phyloP scores from a whole-genome alignment of 768 basidiomycete species.

The Pleurotus djamor region DNA sequence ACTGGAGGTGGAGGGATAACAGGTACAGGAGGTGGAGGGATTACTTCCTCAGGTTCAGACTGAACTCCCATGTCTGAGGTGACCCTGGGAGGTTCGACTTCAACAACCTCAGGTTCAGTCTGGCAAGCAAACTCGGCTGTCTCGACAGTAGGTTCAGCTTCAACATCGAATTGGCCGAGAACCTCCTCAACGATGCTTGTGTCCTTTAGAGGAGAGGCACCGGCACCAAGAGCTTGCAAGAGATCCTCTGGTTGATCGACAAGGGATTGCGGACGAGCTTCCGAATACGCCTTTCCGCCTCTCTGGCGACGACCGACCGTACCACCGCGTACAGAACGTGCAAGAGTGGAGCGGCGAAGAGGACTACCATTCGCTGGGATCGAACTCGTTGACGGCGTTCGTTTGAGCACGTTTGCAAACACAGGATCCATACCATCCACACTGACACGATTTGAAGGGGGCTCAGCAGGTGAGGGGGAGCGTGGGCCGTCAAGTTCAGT shows the following conservation, averaged over 20 bases:
- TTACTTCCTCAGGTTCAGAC: constrained; percentile 23
- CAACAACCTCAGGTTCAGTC: constrained; percentile 47
- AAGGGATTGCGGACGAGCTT: constrained; percentile 67
- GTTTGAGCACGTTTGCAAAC: constrained; percentile 77
- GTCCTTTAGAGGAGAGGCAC: constrained; percentile 40
- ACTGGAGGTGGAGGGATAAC: constrained; percentile 12
- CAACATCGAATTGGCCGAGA: constrained; percentile 30
- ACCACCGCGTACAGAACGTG: constrained; percentile 47
- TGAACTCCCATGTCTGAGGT: constrained; percentile 40
- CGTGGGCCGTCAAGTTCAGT: constrained; percentile 25
- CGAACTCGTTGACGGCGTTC: constrained; percentile 45
- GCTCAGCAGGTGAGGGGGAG: constrained; percentile 37
- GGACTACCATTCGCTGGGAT: constrained; percentile 51
- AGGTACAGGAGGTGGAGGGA: constrained; percentile 14
- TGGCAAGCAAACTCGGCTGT: constrained; percentile 66
- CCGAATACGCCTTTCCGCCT: constrained; percentile 69
- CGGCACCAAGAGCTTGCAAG: constrained; percentile 59
- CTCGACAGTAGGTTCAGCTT: constrained; percentile 38
- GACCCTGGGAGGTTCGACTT: constrained; percentile 23
- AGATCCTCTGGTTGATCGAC: constrained; percentile 73
- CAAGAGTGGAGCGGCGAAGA: constrained; percentile 55
- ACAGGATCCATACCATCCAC: constrained; percentile 87
- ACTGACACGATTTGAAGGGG: constrained; percentile 61
- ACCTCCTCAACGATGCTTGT: constrained; percentile 34
- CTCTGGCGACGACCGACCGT: constrained; percentile 51